phyloP scores from a whole-genome alignment of 2,329 filamentous ascomycete species.

The Scytalidium sp. region DNA sequence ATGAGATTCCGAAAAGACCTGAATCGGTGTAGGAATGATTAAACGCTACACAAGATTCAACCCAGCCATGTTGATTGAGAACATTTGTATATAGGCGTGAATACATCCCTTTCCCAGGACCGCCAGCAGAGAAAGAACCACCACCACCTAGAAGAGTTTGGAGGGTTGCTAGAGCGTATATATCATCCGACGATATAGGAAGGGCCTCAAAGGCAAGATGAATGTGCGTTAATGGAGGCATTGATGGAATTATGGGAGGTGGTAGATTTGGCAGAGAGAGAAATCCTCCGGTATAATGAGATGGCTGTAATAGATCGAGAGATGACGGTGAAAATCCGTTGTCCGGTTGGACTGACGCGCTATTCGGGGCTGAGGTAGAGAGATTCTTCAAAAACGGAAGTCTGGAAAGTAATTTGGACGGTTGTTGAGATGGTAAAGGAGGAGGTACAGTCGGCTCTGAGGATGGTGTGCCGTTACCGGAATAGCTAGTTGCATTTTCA shows the following conservation, averaged over 20 bases:
- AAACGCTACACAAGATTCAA: conserved; percentile 92
- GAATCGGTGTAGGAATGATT: conserved; percentile 97
- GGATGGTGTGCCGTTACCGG: conserved; percentile 34
- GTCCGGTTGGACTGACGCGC: conserved; percentile 52
- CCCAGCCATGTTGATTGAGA: conserved; percentile 95
- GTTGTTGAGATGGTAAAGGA: conserved; percentile 42
- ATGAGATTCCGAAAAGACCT: conserved; percentile 90
- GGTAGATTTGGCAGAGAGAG: conserved; percentile 79
- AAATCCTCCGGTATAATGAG: conserved; percentile 93
- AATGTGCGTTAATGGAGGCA: conserved; percentile 84
- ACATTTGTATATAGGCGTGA: conserved; percentile 96
- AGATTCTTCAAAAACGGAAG: conserved; percentile 90
- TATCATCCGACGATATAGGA: conserved; percentile 85
- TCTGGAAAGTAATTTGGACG: conserved; percentile 72
- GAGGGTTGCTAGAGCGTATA: conserved; percentile 92
- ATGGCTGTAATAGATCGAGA: conserved; percentile 58
- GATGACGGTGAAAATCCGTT: conserved; percentile 39
- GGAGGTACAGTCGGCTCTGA: conserved; percentile 27
- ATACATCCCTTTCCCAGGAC: conserved; percentile 99
- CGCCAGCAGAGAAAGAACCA: conserved; percentile 93
- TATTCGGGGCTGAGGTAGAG: conserved; percentile 67
- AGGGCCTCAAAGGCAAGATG: conserved; percentile 95
- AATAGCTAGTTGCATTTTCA: conserved; percentile 45
- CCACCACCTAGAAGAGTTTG: conserved; percentile 95
- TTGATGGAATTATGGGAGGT: conserved; percentile 71